phyloP scores from a whole-genome alignment of 2,329 filamentous ascomycete genomes.

The Clathrospora elynae region DNA sequence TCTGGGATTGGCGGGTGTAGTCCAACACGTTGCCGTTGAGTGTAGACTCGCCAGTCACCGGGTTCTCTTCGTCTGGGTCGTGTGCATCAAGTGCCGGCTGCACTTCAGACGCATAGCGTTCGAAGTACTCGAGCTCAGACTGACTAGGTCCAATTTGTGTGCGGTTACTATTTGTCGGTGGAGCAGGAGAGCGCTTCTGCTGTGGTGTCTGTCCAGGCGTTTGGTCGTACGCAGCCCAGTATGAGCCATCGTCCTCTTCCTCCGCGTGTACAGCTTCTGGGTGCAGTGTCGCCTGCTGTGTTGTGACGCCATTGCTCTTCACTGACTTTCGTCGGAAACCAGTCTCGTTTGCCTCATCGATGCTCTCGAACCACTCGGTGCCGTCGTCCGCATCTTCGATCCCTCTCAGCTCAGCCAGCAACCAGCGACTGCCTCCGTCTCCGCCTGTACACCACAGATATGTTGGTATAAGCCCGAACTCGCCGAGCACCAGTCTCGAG shows the following conservation, averaged over 20 bases:
- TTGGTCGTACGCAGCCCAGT: slow-evolving; percentile 80
- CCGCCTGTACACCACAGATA: slow-evolving; percentile 73
- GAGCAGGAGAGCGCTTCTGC: slow-evolving; percentile 66
- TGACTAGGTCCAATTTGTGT: slow-evolving; percentile 45
- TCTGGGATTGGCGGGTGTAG: slow-evolving; percentile 49
- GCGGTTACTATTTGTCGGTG: slow-evolving; percentile 49
- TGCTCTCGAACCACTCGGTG: slow-evolving; percentile 61
- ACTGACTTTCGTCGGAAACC: slow-evolving; percentile 39
- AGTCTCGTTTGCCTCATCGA: slow-evolving; percentile 65
- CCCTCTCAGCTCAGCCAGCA: slow-evolving; percentile 71
- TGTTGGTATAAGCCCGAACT: slow-evolving; percentile 66
- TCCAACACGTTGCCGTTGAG: slow-evolving; percentile 59
- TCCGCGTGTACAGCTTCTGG: slow-evolving; percentile 25
- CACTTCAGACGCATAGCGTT: slow-evolving; percentile 73
- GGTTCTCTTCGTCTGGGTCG: slow-evolving; percentile 72
- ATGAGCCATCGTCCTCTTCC: slow-evolving; percentile 73
- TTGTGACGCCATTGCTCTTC: slow-evolving; percentile 24
- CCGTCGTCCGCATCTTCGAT: slow-evolving; percentile 62
- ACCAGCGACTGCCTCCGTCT: slow-evolving; percentile 70
- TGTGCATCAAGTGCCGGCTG: slow-evolving; percentile 81
- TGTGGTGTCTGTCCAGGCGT: slow-evolving; percentile 57
- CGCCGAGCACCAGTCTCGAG: slow-evolving; percentile 64
- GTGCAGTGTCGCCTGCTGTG: slow-evolving; percentile 14
- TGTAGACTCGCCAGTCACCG: slow-evolving; percentile 56
- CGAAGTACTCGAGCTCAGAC: slow-evolving; percentile 73